A percentile compares a stretch with the other conserved stretches of the same genome.
Conservation (phyloP, 2,329 filamentous ascomycete species). For the Acarospora socialis region DNA sequence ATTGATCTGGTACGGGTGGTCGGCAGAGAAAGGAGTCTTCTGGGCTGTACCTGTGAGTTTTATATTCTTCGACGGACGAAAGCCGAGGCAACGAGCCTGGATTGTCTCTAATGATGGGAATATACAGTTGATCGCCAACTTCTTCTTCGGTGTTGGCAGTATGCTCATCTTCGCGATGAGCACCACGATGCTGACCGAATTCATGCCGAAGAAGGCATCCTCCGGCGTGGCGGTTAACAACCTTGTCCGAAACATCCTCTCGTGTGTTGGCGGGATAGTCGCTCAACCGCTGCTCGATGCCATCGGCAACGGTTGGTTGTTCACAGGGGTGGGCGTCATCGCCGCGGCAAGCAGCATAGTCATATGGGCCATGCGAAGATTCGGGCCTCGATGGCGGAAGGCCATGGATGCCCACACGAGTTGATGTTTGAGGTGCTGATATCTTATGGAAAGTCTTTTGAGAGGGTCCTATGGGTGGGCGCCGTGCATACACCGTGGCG, state of each 20-base stretch:
- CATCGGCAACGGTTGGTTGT: conserved; percentile 29
- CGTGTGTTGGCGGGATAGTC: conserved; percentile 23
- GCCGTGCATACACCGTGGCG: too few relatives aligned
- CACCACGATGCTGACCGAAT: conserved; percentile 58
- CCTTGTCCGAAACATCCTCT: conserved; percentile 28
- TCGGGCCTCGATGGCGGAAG: conserved; percentile 17
- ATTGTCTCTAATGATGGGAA: conserved; percentile 5
- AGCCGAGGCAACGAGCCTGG: conserved; percentile 3
- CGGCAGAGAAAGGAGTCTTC: conserved; percentile 45
- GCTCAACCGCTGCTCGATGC: conserved; percentile 25
- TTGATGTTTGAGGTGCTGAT: too few relatives aligned
- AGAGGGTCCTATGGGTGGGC: too few relatives aligned
- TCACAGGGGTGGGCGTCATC: conserved; percentile 19
- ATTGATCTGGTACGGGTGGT: conserved; percentile 67
- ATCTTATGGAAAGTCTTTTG: too few relatives aligned
- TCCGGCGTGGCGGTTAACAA: conserved; percentile 29
- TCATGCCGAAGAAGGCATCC: conserved; percentile 25
- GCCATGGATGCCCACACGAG: too few relatives aligned
- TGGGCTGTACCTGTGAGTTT: conserved; percentile 43
- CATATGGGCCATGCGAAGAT: conserved; percentile 20
- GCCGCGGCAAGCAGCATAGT: conserved; percentile 15
- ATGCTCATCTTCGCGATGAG: conserved; percentile 65
- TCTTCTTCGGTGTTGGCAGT: conserved; percentile 60
- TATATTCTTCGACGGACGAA: background rate
- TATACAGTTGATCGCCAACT: conserved; percentile 43